A percentile compares a stretch with the other conserved stretches of the same genome.
Conservation (phyloP, 192 early-diverging fungal species). For the Linnemannia schmuckeri region DNA sequence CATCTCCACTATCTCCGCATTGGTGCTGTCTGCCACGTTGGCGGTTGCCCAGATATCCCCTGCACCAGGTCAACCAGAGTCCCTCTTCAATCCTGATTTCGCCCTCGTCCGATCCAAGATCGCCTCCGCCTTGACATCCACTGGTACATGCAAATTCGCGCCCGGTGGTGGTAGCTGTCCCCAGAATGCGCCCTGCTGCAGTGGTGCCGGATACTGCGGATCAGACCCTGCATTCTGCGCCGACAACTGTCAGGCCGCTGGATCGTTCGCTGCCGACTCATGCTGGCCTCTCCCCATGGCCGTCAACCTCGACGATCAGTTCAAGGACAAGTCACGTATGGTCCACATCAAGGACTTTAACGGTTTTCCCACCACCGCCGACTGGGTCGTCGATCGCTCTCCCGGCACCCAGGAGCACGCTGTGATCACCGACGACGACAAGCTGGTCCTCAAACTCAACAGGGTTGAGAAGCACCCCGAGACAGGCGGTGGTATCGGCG, state of each 20-base stretch:
- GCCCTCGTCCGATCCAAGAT: conserved; percentile 6
- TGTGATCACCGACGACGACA: conserved; percentile 22
- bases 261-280: conserved; percentile 37
- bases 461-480: conserved; percentile 25
- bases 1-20: conserved; percentile 11
- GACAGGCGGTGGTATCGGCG: conserved; percentile 34
- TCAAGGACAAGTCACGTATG: conserved; percentile 30
- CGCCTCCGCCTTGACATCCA: not conserved
- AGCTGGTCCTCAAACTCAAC: conserved; percentile 27
- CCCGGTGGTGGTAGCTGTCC: conserved; percentile 45
- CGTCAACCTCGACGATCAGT: conserved; percentile 37
- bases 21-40: conserved; percentile 27
- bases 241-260: conserved; percentile 26
- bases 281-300: conserved; percentile 55
- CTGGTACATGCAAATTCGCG: conserved; percentile 22
- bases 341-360: conserved; percentile 30
- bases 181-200: conserved; percentile 29
- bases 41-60: conserved; percentile 14
- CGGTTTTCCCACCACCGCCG: conserved; percentile 38
- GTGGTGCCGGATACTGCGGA: conserved; percentile 43
- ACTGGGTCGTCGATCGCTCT: conserved; percentile 51
- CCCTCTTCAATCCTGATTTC: conserved; percentile 28
- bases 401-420: conserved; percentile 23
- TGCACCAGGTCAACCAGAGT: conserved; percentile 2
- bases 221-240: conserved; percentile 50